Conservation (phyloP, 78 protist species). For the Parvularia atlantis region DNA sequence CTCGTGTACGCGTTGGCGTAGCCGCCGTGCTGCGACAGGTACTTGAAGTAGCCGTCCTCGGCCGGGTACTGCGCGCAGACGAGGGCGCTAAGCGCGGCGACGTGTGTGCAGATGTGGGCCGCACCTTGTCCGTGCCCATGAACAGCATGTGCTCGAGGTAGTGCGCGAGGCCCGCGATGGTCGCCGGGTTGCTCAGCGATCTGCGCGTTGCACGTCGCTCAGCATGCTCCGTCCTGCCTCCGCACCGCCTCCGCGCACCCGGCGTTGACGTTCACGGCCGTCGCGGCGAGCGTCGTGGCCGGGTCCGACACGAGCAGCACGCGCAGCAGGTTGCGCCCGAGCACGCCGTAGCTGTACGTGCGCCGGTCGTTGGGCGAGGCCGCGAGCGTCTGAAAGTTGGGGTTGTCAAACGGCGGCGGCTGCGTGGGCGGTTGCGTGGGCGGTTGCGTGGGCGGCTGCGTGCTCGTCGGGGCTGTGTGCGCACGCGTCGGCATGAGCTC, state of each 20-base stretch:
- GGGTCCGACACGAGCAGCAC: constrained; percentile 14
- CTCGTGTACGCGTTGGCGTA: constrained; percentile 63
- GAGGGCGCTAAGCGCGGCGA: too few species aligned
- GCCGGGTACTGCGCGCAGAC: constrained; percentile 35
- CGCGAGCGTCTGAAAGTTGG: too few species aligned
- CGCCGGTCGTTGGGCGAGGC: neutral
- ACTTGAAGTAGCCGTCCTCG: constrained; percentile 41
- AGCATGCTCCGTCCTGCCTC: neutral
- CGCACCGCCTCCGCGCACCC: neutral
- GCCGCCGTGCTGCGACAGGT: constrained; percentile 59
- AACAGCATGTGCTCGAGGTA: constrained; percentile 61
- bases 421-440: too few species aligned
- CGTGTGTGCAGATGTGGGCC: too few species aligned
- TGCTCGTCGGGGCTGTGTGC: too few species aligned
- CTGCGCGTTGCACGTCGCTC: neutral
- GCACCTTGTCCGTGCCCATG: constrained; percentile 16
- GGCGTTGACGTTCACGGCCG: constrained; percentile 5
- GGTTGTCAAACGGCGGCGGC: too few species aligned
- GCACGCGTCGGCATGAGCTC: too few species aligned
- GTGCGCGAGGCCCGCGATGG: constrained; percentile 60
- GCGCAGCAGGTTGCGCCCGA: neutral
- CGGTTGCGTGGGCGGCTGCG: too few species aligned
- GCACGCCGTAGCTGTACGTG: neutral
- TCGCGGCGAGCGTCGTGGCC: constrained; percentile 21
- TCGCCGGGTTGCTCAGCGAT: constrained; percentile 36